These are phyloP conservation scores for Colletotrichum eremochloae DNA, from an alignment of 2,329 filamentous ascomycete genomes.

Conservation along the genomic window DNA sequence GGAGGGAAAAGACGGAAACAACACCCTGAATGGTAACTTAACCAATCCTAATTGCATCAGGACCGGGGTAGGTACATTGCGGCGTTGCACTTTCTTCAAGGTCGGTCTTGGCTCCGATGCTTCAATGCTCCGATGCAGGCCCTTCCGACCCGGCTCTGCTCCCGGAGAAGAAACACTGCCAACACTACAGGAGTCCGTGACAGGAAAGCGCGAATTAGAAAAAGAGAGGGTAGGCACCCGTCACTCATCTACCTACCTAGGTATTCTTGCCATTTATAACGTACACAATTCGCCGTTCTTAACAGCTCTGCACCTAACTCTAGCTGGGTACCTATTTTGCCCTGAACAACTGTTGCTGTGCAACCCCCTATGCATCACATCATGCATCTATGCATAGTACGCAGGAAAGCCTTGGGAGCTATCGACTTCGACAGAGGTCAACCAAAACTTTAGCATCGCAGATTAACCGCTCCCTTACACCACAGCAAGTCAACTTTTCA, in stretches of 20 bases:
- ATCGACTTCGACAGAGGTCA: not conserved
- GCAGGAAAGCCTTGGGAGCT: not conserved
- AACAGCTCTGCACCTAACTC: not conserved
- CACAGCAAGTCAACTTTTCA: not conserved
- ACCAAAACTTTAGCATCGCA: not conserved
- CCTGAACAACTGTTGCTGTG: not conserved
- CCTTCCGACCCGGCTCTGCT: conserved; percentile 7
- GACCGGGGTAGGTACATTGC: conserved; percentile 24
- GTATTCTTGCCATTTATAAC: not conserved
- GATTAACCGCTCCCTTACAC: not conserved
- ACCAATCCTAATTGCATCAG: conserved; percentile 34
- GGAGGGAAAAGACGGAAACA: not conserved
- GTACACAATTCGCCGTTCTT: not conserved
- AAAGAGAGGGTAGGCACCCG: not conserved
- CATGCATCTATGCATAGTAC: not conserved
- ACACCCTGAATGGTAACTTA: not conserved
- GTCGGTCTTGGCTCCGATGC: no score
- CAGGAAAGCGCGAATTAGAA: not conserved
- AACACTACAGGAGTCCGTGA: not conserved
- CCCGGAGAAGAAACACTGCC: not conserved
- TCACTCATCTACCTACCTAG: not conserved
- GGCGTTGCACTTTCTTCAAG: conserved; percentile 16
- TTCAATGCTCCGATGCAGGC: no score
- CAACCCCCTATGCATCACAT: not conserved
- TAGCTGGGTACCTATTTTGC: no score